phyloP scores from a whole-genome alignment of 495 filamentous ascomycete species.

The Aspergillus nidulans region DNA sequence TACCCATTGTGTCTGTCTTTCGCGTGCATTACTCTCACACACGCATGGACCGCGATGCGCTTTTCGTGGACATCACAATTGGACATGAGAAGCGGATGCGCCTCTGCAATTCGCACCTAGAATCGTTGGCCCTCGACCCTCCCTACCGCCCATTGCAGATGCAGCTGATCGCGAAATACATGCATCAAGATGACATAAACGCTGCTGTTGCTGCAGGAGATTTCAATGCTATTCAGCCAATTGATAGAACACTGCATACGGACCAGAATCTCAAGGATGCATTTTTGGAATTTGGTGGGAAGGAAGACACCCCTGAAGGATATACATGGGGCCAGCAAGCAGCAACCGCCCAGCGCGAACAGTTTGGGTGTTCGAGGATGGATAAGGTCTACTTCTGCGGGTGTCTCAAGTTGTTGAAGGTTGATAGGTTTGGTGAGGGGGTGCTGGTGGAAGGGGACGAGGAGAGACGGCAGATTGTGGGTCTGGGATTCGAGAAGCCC shows the following conservation, averaged over 20 bases:
- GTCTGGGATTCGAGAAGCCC: slow-evolving; percentile 5
- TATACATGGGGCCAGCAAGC: slow-evolving; percentile 17
- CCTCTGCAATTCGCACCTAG: slow-evolving; percentile 11
- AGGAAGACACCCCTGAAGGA: slow-evolving; percentile 4
- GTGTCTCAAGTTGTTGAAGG: not conserved
- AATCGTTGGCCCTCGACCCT: slow-evolving; percentile 4
- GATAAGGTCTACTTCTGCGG: slow-evolving; percentile 14
- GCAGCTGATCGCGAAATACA: not conserved
- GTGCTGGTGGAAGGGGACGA: not conserved
- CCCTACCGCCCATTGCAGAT: slow-evolving; percentile 5
- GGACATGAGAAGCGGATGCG: not conserved
- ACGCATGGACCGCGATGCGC: slow-evolving; percentile 12
- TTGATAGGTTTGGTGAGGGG: slow-evolving; percentile 9
- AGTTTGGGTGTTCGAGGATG: slow-evolving; percentile 11
- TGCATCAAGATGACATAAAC: not conserved
- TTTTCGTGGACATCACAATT: slow-evolving; percentile 7
- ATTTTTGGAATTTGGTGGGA: slow-evolving; percentile 6
- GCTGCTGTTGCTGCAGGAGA: slow-evolving; percentile 4
- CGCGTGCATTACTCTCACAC: slow-evolving; percentile 8
- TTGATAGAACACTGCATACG: slow-evolving; percentile 3
- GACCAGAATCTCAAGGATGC: slow-evolving; percentile 10
- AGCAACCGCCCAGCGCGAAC: not conserved
- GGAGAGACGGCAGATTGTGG: not conserved
- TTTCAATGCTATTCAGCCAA: slow-evolving; percentile 13
- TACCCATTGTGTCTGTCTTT: not conserved